Evolutionary conservation across 2,329 filamentous ascomycete genomes (phyloP), one percentile per base, ranked within the genome.

Genomic region (Sporothrix humicola): DNA sequence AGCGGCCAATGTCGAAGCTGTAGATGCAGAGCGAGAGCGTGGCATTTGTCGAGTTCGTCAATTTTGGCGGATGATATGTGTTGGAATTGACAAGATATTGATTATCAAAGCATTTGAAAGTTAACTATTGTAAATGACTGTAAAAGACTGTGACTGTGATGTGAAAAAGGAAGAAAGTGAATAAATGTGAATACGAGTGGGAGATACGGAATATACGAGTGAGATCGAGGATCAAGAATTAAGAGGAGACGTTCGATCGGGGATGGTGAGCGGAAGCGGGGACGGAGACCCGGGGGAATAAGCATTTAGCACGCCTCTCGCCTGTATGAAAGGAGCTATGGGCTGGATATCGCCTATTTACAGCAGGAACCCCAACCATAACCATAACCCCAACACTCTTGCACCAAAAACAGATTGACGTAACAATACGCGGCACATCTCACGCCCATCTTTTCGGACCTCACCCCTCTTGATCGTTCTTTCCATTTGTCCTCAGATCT

Each of bases 1-100:
- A 90, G 78, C 9, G 31, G 23, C n/a, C 59, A 85, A 87, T 13
- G 83, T 82, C 71, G 81, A 85, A 73, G 74, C 56, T 76, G 74
- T 76, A 61, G 61, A 15, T 12, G 26, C 9, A 13, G 2, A 26
- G 50, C 17, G 13, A 26, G n/a, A 20, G 44, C 42, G 2, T 9
- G n/a, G 61, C 42, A 48, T 48, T 54, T 54, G 23, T 15, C n/a
- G 15, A 10, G 31, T 42, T n/a, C 59, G n/a, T 10, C 17, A 23
- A 54, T 13, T 23, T 20, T 42, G 42, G 50, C 31, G 31, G 31
- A 37, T 23, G 20, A 23, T 31, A 23, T 56, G n/a, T 23, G 8
- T 69, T 15, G 26, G 42, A 66, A 65, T 2, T 48, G n/a, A 23
- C 9, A 63, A 23, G 9, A 48, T 6, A 17, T 37, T 7, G 23